Base-by-base conservation (phyloP, 768 basidiomycete species). In the Agaricus blazei region DNA sequence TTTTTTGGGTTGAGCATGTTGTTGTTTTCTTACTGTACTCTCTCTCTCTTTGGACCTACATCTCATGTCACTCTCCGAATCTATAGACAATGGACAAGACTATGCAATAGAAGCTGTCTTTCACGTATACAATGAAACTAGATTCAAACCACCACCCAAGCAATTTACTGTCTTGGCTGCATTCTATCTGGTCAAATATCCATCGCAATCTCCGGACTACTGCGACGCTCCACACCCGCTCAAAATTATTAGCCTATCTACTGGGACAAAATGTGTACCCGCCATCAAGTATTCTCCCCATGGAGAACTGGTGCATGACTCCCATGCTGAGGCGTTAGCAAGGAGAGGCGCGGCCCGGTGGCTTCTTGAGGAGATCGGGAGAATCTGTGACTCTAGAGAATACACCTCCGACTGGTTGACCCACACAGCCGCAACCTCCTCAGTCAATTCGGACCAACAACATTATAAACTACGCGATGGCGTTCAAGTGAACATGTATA, bases 271-370 rank as follows among this genome's bases (percentile, higher is more conserved):
- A 72, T 93, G 90, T 62, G 77, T 94, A 0, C 90, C 95, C 2
- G 77, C 70, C 3, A 62, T 64, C 3, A 78, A 77, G 52, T 72
- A 93, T 0, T 84, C 93, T 0, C 62, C 68, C 4, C 73, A 75
- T 28, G 95, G 95, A 0, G 92, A 96, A 63, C 78, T 83, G 1
- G 60, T 97, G 15, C 93, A 95, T 63, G 95, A 97, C 63, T 86
- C 81, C 51, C 95, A 98, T 67, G 95, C 95, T 9, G 95, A 98
- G 69, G 81, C 95, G 23, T 75, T 97, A n/a, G 93, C 93, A 1
- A 80, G 92, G 19, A 77, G 95, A 29, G 85, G 86, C 8, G 83
- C 87, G 0, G 65, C 87, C 42, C 78, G 85, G 26, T 98, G 93
- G 92, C 72, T 93, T 46, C 67, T 93, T 31, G 82, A 87, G 55